Evolutionary conservation across 768 basidiomycete species (phyloP).

Genomic region (Asterophora lycoperdoides): DNA sequence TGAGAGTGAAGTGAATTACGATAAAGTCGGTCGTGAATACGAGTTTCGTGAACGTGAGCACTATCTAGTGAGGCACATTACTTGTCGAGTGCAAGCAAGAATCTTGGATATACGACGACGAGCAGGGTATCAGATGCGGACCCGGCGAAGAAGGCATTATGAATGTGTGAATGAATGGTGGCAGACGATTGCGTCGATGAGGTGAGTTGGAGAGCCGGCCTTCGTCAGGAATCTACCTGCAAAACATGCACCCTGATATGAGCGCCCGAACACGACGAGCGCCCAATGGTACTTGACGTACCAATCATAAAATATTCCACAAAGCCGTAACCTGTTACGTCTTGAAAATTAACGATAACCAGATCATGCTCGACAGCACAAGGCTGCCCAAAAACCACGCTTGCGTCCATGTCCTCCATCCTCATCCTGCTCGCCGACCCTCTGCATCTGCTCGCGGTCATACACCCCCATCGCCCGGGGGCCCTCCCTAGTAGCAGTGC

Average conservation of each 20-base stretch:
- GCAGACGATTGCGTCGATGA: conserved; percentile 11
- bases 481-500: conserved; percentile 33
- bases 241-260: background rate
- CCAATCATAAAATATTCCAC: conserved; percentile 21
- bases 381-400: conserved; percentile 56
- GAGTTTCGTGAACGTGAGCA: conserved; percentile 20
- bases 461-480: conserved; percentile 59
- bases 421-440: conserved; percentile 57
- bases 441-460: conserved; percentile 60
- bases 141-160: conserved; percentile 2
- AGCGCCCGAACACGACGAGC: background rate
- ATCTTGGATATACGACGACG: conserved; percentile 19
- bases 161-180: conserved; percentile 13
- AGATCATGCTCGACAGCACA: conserved; percentile 66
- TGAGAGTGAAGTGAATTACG: conserved; percentile 19
- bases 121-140: conserved; percentile 16
- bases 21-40: conserved; percentile 22
- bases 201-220: background rate
- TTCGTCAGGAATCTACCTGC: conserved; percentile 12
- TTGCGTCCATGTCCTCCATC: conserved; percentile 60
- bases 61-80: conserved; percentile 9
- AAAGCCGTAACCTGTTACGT: conserved; percentile 32
- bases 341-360: conserved; percentile 9
- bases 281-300: background rate
- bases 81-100: conserved; percentile 10